phyloP scores from a whole-genome alignment of 176 grass and related monocot genomes.

The Thinopyrum elongatum region DNA sequence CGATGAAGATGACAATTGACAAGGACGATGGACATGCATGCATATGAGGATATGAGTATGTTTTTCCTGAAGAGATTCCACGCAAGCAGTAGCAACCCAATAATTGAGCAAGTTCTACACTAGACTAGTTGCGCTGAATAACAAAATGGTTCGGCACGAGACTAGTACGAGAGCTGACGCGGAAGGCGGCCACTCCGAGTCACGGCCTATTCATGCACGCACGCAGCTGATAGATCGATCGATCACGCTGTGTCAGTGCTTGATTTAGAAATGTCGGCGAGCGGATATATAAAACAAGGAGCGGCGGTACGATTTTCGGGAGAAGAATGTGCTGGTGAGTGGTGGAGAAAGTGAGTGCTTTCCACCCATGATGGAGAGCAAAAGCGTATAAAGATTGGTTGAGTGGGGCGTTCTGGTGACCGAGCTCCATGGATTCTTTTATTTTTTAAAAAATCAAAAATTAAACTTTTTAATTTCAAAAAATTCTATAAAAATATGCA shows the following conservation, averaged over 20 bases:
- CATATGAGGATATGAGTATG: background rate
- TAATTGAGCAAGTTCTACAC: background rate
- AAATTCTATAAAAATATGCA: too few relatives aligned
- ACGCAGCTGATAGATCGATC: background rate
- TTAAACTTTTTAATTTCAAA: too few relatives aligned
- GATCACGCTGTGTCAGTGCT: background rate
- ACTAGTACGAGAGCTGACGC: background rate
- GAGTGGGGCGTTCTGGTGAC: too few relatives aligned
- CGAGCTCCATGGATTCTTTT: too few relatives aligned
- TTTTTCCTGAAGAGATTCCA: background rate
- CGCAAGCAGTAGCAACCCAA: background rate
- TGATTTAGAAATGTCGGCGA: background rate
- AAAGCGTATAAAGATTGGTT: background rate
- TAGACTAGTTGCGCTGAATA: background rate
- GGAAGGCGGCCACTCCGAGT: slow-evolving; percentile 25
- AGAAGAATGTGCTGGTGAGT: background rate
- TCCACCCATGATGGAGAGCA: background rate
- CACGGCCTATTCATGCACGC: slow-evolving; percentile 26
- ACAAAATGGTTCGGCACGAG: slow-evolving; percentile 28
- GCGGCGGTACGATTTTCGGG: background rate
- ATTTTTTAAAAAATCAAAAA: too few relatives aligned
- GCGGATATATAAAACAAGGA: background rate
- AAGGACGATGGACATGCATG: background rate
- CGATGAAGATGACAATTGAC: background rate
- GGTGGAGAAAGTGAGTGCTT: background rate